These are phyloP conservation scores for Bassia scoparia DNA, from an alignment of 148 eudicot genomes.

Conservation along the genomic window DNA sequence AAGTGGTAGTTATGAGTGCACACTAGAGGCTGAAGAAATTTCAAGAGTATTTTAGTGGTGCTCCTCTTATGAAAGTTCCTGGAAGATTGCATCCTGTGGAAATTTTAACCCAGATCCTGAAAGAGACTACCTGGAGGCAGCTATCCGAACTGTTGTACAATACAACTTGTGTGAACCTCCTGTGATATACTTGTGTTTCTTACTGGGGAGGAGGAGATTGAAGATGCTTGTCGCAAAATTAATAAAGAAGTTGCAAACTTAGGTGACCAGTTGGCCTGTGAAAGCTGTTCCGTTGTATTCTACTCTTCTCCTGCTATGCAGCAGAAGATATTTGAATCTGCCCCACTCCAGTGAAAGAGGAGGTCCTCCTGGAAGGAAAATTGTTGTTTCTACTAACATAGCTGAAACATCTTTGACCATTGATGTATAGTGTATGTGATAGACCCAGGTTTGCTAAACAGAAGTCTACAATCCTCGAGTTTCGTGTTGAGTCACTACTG, in stretches of 20 bases:
- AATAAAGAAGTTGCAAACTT: constrained; percentile 43
- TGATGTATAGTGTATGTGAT: constrained; percentile 68
- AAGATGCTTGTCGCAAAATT: constrained; percentile 58
- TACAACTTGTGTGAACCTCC: constrained; percentile 65
- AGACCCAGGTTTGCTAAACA: constrained; percentile 74
- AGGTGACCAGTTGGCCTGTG: constrained; percentile 59
- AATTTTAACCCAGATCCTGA: constrained; percentile 76
- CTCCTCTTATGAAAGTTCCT: constrained; percentile 91
- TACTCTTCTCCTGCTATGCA: constrained; percentile 71
- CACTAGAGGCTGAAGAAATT: constrained; percentile 95
- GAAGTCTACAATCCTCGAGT: constrained; percentile 63
- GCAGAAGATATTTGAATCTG: constrained; percentile 64
- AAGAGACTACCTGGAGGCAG: constrained; percentile 86
- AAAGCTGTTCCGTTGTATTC: constrained; percentile 63
- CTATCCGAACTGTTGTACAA: constrained; percentile 84
- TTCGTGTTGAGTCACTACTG: constrained; percentile 65
- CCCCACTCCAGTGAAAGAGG: constrained; percentile 58
- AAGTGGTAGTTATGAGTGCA: constrained; percentile 95
- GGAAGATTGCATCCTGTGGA: constrained; percentile 94
- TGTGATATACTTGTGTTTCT: constrained; percentile 73
- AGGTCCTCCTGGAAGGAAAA: constrained; percentile 70
- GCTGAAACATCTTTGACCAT: constrained; percentile 74
- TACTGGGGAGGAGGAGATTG: constrained; percentile 75
- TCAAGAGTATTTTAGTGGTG: constrained; percentile 68
- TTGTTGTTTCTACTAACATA: constrained; percentile 69